Conservation (phyloP, 805 yeast genomes). For the Metschnikowia kofuensis region DNA sequence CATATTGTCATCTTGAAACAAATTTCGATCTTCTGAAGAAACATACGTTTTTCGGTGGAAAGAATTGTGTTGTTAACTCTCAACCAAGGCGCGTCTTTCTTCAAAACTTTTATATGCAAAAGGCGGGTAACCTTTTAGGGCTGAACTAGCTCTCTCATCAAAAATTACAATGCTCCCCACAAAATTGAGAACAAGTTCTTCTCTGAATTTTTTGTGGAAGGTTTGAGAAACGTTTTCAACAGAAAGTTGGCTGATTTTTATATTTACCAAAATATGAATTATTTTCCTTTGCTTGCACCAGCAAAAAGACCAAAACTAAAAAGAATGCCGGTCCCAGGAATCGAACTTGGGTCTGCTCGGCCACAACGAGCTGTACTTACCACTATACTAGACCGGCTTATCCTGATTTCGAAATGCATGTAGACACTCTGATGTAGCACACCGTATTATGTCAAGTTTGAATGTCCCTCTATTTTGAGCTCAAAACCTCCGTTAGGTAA, state of each 20-base stretch:
- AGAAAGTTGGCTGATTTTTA: too few species aligned
- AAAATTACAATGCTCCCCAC: too few species aligned
- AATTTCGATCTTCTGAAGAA: neutral
- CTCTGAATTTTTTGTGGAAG: too few species aligned
- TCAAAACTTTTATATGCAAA: neutral
- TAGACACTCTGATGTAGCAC: too few species aligned
- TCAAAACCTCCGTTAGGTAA: too few species aligned
- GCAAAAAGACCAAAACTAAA: slow-evolving; percentile 10
- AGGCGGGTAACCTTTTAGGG: slow-evolving; percentile 18
- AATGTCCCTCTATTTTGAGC: too few species aligned
- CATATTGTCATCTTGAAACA: slow-evolving; percentile 23
- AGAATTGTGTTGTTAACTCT: neutral
- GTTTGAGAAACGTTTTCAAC: too few species aligned
- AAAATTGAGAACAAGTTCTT: too few species aligned
- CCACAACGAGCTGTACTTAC: slow-evolving; percentile 73
- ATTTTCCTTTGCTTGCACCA: neutral
- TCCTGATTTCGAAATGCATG: too few species aligned
- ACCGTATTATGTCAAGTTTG: too few species aligned
- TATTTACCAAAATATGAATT: too few species aligned
- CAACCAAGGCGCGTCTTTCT: neutral
- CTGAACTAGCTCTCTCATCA: neutral
- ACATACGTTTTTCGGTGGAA: slow-evolving; percentile 15
- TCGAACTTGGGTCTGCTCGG: slow-evolving; percentile 73
- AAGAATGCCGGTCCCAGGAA: slow-evolving; percentile 65
- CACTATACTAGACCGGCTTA: slow-evolving; percentile 60